Percentiles rank a stretch among this genome's conserved stretches.
These are phyloP conservation scores for Phialophora macrospora DNA, from an alignment of 2,329 filamentous ascomycete genomes.

Conservation along the genomic window DNA sequence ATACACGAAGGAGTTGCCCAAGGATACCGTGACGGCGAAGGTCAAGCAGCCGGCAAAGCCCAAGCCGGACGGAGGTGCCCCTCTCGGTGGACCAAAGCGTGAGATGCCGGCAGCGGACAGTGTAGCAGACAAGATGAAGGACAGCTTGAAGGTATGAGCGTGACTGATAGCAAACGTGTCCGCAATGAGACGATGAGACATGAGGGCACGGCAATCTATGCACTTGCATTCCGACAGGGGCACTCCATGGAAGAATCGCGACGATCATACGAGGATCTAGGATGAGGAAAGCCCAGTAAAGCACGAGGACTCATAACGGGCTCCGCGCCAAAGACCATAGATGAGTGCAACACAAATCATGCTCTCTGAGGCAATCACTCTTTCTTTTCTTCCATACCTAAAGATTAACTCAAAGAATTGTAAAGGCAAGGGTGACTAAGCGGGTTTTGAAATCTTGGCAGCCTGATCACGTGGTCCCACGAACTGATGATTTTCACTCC, in stretches of 20 bases:
- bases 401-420: neutral
- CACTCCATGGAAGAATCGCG: neutral
- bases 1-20: slow-evolving; percentile 82
- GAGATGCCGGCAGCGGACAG: slow-evolving; percentile 41
- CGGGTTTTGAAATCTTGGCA: neutral
- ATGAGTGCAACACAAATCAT: neutral
- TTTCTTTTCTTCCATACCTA: neutral
- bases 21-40: slow-evolving; percentile 70
- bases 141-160: slow-evolving; percentile 46
- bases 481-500: neutral
- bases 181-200: neutral
- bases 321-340: neutral
- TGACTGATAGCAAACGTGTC: neutral
- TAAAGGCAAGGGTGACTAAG: neutral
- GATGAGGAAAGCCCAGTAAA: neutral
- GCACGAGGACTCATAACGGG: neutral
- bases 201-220: neutral
- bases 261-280: neutral
- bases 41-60: slow-evolving; percentile 48
- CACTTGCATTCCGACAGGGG: neutral
- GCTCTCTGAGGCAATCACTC: neutral
- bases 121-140: slow-evolving; percentile 49
- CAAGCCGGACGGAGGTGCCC: slow-evolving; percentile 38
- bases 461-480: slow-evolving; percentile 1
- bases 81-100: slow-evolving; percentile 35